Evolutionary conservation across 352 stramenopile species (phyloP).

Genomic region (Phytophthora hibernalis): DNA sequence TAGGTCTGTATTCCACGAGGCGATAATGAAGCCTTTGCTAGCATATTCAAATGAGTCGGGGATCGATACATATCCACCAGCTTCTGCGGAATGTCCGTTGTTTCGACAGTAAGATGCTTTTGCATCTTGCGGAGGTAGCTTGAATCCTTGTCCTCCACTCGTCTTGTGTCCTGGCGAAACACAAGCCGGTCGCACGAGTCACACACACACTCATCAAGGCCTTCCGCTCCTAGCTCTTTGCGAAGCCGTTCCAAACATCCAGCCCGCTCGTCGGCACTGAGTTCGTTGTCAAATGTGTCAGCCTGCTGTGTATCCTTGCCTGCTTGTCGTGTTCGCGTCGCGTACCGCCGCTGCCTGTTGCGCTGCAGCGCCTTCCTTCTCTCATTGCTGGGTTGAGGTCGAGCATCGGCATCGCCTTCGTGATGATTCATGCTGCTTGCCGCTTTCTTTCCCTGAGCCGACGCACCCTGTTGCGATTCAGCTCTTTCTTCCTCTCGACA

Average conservation of each 20-base stretch:
- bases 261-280: neutral
- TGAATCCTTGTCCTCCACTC: neutral
- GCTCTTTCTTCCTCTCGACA: no score
- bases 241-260: no score
- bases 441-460: neutral
- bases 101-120: neutral
- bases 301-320: neutral
- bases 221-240: no score
- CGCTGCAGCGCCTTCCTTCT: neutral
- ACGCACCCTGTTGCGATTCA: constrained; percentile 2
- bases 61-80: constrained; percentile 7
- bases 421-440: neutral
- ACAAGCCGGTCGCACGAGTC: neutral
- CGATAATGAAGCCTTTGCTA: neutral
- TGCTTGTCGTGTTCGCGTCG: neutral
- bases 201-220: neutral
- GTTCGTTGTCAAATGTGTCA: constrained; percentile 1
- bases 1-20: constrained; percentile 11
- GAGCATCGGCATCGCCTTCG: neutral
- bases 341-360: neutral
- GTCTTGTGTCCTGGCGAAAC: neutral
- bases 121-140: neutral
- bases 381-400: neutral
- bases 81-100: neutral
- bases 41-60: neutral